Percentiles rank a stretch among this genome's conserved stretches.
Conservation (phyloP, 2,329 filamentous ascomycete genomes). For the Colletotrichum noveboracense region DNA sequence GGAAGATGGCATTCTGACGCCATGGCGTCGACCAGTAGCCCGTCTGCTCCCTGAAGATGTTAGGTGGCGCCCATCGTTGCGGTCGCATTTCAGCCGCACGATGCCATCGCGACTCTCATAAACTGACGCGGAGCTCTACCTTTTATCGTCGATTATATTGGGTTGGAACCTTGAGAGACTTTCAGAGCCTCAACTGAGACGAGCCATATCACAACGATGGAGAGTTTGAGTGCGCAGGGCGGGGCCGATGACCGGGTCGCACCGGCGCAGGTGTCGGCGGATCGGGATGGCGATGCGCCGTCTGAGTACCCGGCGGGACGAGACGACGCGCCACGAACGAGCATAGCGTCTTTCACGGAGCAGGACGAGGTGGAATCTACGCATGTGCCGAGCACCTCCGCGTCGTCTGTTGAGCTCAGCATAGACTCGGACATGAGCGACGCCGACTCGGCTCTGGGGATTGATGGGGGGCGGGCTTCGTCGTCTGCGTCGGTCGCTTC, state of each 20-base stretch:
- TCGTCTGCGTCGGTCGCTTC: conserved; percentile 9
- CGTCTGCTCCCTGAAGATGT: too few relatives aligned
- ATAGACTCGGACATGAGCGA: conserved; percentile 6
- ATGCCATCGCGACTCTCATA: background rate
- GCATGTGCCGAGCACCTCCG: conserved; percentile 20
- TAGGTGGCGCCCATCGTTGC: background rate
- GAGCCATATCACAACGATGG: background rate
- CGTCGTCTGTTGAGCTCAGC: background rate
- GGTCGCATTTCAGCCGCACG: background rate
- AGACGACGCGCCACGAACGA: background rate
- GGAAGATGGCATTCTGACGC: background rate
- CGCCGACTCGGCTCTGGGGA: conserved; percentile 3
- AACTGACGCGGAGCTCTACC: background rate
- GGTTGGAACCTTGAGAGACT: background rate
- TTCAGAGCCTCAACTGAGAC: background rate
- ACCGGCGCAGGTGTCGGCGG: background rate
- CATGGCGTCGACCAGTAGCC: background rate
- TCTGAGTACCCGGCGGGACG: background rate
- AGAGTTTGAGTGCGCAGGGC: background rate
- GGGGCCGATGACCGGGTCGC: background rate
- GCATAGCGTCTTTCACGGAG: background rate
- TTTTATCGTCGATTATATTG: background rate
- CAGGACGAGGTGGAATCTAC: background rate
- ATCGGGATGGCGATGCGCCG: background rate
- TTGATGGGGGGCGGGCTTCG: background rate